phyloP scores from a whole-genome alignment of 768 basidiomycete genomes.

The Cystobasidium ongulense region DNA sequence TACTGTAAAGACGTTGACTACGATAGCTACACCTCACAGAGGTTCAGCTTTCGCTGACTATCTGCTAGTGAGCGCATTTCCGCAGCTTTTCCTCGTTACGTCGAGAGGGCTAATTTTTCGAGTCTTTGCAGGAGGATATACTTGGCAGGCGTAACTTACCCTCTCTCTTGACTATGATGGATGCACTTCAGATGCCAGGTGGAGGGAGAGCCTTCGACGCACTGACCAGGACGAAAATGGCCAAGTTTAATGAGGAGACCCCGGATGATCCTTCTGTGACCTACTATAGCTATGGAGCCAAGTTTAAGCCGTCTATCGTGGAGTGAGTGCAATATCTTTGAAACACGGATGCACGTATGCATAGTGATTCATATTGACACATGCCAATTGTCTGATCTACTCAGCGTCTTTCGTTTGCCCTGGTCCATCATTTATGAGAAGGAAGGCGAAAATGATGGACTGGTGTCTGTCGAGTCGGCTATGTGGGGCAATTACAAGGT shows the following conservation, averaged over 20 bases:
- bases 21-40: slow-evolving; percentile 88
- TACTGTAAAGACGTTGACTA: slow-evolving; percentile 75
- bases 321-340: slow-evolving; percentile 58
- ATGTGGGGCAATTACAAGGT: slow-evolving; percentile 84
- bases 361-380: neutral
- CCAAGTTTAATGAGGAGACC: slow-evolving; percentile 74
- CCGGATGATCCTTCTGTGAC: slow-evolving; percentile 68
- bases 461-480: slow-evolving; percentile 78
- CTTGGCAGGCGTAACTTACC: slow-evolving; percentile 48
- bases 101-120: neutral
- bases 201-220: slow-evolving; percentile 89
- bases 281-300: slow-evolving; percentile 94
- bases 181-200: slow-evolving; percentile 74
- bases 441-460: slow-evolving; percentile 68
- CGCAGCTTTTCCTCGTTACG: slow-evolving; percentile 46
- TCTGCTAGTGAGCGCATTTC: slow-evolving; percentile 66
- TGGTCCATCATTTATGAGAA: slow-evolving; percentile 38
- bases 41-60: slow-evolving; percentile 91
- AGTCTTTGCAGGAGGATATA: slow-evolving; percentile 43
- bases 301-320: slow-evolving; percentile 75
- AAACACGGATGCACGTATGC: neutral
- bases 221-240: slow-evolving; percentile 77
- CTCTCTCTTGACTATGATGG: slow-evolving; percentile 51
- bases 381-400: neutral
- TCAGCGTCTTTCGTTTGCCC: slow-evolving; percentile 37